Conservation (phyloP, 192 early-diverging fungal species). For the Coemansia sp. region DNA sequence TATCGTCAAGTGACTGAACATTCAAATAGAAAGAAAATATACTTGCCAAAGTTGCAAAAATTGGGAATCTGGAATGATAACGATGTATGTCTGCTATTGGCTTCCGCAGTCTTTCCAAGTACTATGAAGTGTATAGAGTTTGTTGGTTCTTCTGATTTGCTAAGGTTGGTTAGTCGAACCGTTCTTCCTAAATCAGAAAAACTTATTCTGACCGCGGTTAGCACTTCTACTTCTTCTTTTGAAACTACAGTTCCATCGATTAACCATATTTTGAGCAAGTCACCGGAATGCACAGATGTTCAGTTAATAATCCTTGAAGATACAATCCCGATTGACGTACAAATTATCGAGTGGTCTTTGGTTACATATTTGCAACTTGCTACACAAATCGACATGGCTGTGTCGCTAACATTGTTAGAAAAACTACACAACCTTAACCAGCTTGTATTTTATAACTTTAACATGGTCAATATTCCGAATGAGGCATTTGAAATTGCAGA, state of each 20-base stretch:
- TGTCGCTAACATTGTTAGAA: not conserved
- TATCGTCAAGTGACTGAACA: not conserved
- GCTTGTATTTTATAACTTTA: constrained; percentile 4
- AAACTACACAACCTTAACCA: constrained; percentile 4
- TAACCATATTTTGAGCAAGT: constrained; percentile 6
- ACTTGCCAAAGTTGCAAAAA: constrained; percentile 10
- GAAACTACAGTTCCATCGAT: not conserved
- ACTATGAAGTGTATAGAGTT: constrained; percentile 7
- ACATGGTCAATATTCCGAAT: not conserved
- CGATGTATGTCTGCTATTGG: not conserved
- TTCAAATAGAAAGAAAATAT: not conserved
- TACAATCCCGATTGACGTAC: constrained; percentile 2
- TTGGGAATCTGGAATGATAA: constrained; percentile 5
- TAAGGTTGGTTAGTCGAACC: not conserved
- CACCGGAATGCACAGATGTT: not conserved
- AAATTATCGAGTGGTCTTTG: not conserved
- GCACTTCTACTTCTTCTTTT: not conserved
- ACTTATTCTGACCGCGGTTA: not conserved
- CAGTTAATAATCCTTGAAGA: constrained; percentile 2
- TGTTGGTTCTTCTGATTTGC: constrained; percentile 4
- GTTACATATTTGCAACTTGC: constrained; percentile 10
- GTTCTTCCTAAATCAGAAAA: not conserved
- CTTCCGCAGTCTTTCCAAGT: constrained; percentile 1
- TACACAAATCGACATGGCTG: not conserved
- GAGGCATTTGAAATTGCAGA: not conserved